Conservation (phyloP, 345 rosid species). For the Brassica rapa region DNA sequence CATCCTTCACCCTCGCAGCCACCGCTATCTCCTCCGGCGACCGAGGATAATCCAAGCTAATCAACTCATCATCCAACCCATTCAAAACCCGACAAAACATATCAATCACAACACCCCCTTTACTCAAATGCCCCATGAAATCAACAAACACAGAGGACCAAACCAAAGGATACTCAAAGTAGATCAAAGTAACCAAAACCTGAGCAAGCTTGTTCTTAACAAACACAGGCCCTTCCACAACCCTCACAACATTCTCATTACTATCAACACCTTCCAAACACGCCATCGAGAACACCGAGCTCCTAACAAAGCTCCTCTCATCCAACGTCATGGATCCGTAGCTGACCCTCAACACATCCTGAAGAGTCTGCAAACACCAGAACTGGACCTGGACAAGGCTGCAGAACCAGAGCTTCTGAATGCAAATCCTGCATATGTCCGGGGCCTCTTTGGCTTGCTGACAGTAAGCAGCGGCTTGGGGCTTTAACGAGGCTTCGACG, state of each 20-base stretch:
- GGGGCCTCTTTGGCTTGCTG: conserved; percentile 62
- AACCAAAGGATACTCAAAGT: conserved; percentile 80
- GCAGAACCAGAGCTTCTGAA: conserved; percentile 71
- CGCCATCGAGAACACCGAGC: conserved; percentile 70
- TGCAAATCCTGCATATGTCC: conserved; percentile 57
- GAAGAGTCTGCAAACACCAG: conserved; percentile 91
- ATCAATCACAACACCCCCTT: conserved; percentile 73
- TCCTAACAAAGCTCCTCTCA: conserved; percentile 61
- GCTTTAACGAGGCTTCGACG: conserved; percentile 56
- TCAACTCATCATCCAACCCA: conserved; percentile 85
- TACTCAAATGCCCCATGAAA: conserved; percentile 59
- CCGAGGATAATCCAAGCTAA: conserved; percentile 87
- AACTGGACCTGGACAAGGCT: conserved; percentile 77
- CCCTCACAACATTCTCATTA: conserved; percentile 51
- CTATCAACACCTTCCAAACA: conserved; percentile 58
- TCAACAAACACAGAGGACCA: conserved; percentile 87
- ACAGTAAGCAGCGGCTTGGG: conserved; percentile 59
- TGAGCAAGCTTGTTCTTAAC: conserved; percentile 94
- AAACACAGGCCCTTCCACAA: conserved; percentile 71
- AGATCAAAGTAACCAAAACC: conserved; percentile 81
- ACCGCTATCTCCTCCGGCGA: conserved; percentile 60
- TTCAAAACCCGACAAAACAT: conserved; percentile 93
- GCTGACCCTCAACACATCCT: conserved; percentile 63
- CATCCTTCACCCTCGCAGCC: conserved; percentile 83
- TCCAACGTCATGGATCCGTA: conserved; percentile 58